phyloP scores from a whole-genome alignment of 306 rosid genomes.

The Castanopsis chinensis region DNA sequence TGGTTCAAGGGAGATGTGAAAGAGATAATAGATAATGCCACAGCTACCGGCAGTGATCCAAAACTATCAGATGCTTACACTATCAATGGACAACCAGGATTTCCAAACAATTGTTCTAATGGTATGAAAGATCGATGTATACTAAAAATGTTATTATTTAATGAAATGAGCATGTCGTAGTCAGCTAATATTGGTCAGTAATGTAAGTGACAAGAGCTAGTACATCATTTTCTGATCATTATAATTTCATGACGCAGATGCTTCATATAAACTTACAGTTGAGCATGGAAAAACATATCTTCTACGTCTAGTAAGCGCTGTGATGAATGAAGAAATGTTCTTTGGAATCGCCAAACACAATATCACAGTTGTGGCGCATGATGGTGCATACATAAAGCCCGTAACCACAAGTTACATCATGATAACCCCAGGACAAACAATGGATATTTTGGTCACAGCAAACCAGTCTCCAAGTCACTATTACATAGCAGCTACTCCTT shows the following conservation, averaged over 20 bases:
- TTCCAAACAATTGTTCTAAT: constrained; percentile 1
- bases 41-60: neutral
- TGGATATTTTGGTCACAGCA: constrained; percentile 44
- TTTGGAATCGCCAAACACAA: constrained; percentile 41
- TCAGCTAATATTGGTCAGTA: too few species aligned
- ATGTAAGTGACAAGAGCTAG: too few species aligned
- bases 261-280: constrained; percentile 24
- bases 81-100: constrained; percentile 1
- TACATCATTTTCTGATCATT: too few species aligned
- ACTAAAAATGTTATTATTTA: too few species aligned
- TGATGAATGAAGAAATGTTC: constrained; percentile 41
- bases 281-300: constrained; percentile 36
- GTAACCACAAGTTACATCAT: constrained; percentile 27
- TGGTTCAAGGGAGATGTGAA: neutral
- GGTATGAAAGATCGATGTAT: neutral
- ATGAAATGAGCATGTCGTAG: too few species aligned
- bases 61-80: neutral
- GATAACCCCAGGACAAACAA: constrained; percentile 51
- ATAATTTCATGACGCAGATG: constrained; percentile 18
- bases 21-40: neutral
- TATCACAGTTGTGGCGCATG: constrained; percentile 33
- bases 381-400: constrained; percentile 40
- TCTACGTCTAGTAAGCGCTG: constrained; percentile 20
- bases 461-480: constrained; percentile 19
- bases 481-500: constrained; percentile 34